A percentile compares a stretch with the other conserved stretches of the same genome.
These are phyloP conservation scores for Fusarium palustre DNA, from an alignment of 2,329 filamentous ascomycete genomes.

Conservation along the genomic window DNA sequence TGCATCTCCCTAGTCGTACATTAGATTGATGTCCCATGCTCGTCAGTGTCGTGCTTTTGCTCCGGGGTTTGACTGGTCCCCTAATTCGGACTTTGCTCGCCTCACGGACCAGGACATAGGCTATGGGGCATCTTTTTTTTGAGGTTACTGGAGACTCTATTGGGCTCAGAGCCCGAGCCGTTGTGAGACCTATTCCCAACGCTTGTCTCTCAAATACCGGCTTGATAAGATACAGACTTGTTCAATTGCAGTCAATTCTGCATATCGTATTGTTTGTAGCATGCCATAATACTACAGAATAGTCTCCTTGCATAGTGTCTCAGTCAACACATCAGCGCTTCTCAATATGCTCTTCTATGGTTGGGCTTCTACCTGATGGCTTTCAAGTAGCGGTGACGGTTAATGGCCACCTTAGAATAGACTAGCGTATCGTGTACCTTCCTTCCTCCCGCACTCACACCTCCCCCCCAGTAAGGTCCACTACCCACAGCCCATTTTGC, in stretches of 20 bases:
- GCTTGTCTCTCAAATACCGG: neutral
- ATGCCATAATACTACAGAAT: constrained; percentile 5
- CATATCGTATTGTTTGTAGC: constrained; percentile 4
- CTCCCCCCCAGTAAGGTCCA: constrained; percentile 24
- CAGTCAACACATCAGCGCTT: constrained; percentile 34
- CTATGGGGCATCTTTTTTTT: constrained; percentile 22
- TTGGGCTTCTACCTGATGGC: constrained; percentile 33
- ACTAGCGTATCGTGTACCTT: constrained; percentile 31
- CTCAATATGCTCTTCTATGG: constrained; percentile 22
- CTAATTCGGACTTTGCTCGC: constrained; percentile 31
- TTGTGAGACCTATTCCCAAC: constrained; percentile 20
- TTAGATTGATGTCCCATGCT: constrained; percentile 27
- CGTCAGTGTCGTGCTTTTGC: constrained; percentile 36
- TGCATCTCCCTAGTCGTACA: constrained; percentile 32
- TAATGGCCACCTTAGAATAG: constrained; percentile 30
- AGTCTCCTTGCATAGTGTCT: constrained; percentile 38
- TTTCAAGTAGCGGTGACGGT: constrained; percentile 49
- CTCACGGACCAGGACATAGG: constrained; percentile 40
- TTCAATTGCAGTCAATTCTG: constrained; percentile 2
- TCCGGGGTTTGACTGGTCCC: constrained; percentile 39
- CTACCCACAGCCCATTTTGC: neutral
- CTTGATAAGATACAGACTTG: neutral
- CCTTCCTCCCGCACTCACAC: constrained; percentile 31
- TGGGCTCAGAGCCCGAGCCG: constrained; percentile 10
- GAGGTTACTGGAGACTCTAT: constrained; percentile 26